Evolutionary conservation across 2,329 filamentous ascomycete genomes (phyloP), one percentile per base, ranked within the genome.

Genomic region (Cladosporium sphaerospermum): DNA sequence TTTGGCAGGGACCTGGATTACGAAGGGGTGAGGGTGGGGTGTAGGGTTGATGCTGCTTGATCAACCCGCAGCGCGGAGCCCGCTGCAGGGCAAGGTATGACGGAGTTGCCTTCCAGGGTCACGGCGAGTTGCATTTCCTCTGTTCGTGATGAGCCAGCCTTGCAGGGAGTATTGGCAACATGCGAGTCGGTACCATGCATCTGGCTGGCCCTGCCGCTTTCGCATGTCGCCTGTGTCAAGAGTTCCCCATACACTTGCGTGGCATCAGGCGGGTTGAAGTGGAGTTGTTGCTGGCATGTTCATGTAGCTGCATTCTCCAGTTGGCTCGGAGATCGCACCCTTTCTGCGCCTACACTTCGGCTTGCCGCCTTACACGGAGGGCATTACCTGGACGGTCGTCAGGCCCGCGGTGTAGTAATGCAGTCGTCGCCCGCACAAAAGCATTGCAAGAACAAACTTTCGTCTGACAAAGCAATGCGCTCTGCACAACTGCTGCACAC

Each of bases 11-110:
- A n/a, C 16, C 8, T 39, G 36, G 36, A 39, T 39, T n/a, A n/a
- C 16, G 36, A 14, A 39, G 19, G 23, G 19, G 3, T 44, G 42
- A 44, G 9, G 40, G 9, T 23, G 41, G 19, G 37, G 32, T 33
- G 36, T 18, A 14, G 36, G 8, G 8, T 39, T n/a, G 39, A 36
- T 39, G 39, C n/a, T 39, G 39, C 28, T 13, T 28, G 23, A 28
- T 28, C 23, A 28, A 28, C 36, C 16, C 39, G 48, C 43, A 32
- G 18, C 47, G 47, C 40, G 47, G 47, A 51, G 47, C 40, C 23
- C 41, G 10, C 10, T 14, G 36, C 36, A 36, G 10, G 36, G 36
- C 36, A 39, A 31, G 47, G 47, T 44, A 51, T 51, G 48, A 51
- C 48, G 48, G 44, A 44, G 41, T 44, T 13, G 23, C 23, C 23